Conservation (phyloP, 345 rosid species). For the Eucalyptus sp. region DNA sequence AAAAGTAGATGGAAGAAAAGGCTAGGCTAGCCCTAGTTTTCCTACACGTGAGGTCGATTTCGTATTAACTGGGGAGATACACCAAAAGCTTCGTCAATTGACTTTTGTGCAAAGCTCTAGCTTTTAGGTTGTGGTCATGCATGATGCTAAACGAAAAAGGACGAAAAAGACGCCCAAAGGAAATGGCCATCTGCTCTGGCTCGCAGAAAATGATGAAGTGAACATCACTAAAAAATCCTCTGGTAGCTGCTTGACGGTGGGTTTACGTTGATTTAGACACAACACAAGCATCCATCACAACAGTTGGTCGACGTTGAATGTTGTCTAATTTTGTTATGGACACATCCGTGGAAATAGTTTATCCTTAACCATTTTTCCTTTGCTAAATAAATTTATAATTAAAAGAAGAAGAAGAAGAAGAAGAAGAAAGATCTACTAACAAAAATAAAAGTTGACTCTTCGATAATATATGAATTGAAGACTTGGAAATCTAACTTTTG, state of each 20-base stretch:
- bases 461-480: background rate
- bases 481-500: background rate
- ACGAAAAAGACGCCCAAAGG: background rate
- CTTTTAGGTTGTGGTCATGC: background rate
- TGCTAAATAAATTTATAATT: background rate
- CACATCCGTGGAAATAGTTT: background rate
- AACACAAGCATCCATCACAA: background rate
- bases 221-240: background rate
- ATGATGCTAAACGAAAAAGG: background rate
- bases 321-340: background rate
- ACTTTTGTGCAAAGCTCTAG: background rate
- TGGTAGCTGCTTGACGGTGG: background rate
- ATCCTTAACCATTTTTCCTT: background rate
- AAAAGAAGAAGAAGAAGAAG: too few species aligned
- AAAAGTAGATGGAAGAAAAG: background rate
- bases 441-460: background rate
- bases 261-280: background rate
- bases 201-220: background rate
- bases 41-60: background rate
- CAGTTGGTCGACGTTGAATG: background rate
- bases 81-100: background rate
- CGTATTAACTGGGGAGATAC: background rate
- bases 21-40: background rate
- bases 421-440: background rate
- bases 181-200: background rate